Base-by-base conservation (phyloP, 164 flowering plant genomes). In the Magnolia changhungtana region DNA sequence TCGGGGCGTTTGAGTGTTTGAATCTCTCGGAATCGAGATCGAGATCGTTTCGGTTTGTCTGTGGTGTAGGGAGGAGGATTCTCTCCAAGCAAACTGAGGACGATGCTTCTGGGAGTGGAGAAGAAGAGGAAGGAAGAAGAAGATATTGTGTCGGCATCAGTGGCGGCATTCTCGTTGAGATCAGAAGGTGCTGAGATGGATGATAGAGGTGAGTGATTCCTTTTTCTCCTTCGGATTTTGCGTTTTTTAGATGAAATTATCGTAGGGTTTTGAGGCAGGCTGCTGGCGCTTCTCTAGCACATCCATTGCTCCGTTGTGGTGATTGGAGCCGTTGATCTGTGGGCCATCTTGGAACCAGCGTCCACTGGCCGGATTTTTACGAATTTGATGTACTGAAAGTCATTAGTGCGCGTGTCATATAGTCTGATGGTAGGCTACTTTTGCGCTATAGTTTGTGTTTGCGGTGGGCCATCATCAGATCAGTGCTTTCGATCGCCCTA, bases 1-100 rank as follows among this genome's bases (percentile, higher is more conserved):
- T 24, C 13, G 51, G 5, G 49, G 50, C 13, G 5, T 64, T 45
- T 37, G 58, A 11, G 16, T 21, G 27, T 73, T 45, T 9, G 58
- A 68, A 23, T 69, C 63, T 69, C 23, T 51, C 67, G 63, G 37
- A 14, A 31, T 20, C 50, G 8, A 65, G 27, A 55, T 71, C 8
- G 59, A n/a, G 14, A 63, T 74, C n/a, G 75, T 0, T 71, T 58
- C 66, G 11, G 24, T 67, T 80, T 55, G n/a, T 52, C 16, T 55
- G 61, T 55, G 52, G 76, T 37, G 19, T 70, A 83, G 88, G 84
- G 82, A 50, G 96, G 92, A 14, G 91, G 91, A 74, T 85, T 89
- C 59, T 93, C 98, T 11, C 96, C 96, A 3, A 86, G 86, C 49
- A 93, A 91, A 84, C 73, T 93, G 81, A 87, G 94, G 85, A 87